phyloP scores from a whole-genome alignment of 176 grass and related monocot species.

The Cymbopogon citratus region DNA sequence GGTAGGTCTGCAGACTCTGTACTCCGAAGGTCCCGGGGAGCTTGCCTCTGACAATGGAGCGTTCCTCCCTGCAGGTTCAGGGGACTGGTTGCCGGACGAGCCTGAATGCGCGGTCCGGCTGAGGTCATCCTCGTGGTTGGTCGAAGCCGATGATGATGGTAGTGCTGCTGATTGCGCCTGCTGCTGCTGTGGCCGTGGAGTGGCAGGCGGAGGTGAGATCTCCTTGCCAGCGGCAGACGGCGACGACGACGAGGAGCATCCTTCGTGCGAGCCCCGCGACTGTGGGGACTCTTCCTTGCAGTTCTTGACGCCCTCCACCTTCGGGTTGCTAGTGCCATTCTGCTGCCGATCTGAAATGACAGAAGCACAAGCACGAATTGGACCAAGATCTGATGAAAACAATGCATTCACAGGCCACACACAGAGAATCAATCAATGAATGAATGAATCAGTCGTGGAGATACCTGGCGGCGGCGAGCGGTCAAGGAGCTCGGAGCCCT shows the following conservation, averaged over 20 bases:
- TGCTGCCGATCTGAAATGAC: slow-evolving; percentile 37
- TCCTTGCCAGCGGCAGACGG: slow-evolving; percentile 32
- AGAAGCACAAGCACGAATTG: neutral
- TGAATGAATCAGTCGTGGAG: neutral
- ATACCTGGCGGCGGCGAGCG: slow-evolving; percentile 33
- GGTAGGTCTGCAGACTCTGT: slow-evolving; percentile 50
- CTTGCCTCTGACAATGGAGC: slow-evolving; percentile 47
- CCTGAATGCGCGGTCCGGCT: slow-evolving; percentile 30
- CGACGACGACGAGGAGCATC: slow-evolving; percentile 33
- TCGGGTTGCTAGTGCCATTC: slow-evolving; percentile 20
- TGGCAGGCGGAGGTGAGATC: slow-evolving; percentile 26
- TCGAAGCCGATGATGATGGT: slow-evolving; percentile 29
- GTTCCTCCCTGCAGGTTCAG: slow-evolving; percentile 25
- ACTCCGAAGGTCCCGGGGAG: slow-evolving; percentile 52
- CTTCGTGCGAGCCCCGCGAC: slow-evolving; percentile 47
- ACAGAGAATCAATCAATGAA: neutral
- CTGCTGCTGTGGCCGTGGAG: slow-evolving; percentile 9
- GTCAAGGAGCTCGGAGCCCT: slow-evolving; percentile 74
- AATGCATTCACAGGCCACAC: neutral
- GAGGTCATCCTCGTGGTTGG: slow-evolving; percentile 39
- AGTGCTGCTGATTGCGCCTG: slow-evolving; percentile 4
- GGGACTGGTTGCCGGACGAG: slow-evolving; percentile 48
- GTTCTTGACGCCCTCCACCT: slow-evolving; percentile 38
- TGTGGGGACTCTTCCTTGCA: slow-evolving; percentile 40
- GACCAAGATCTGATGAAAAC: slow-evolving; percentile 23